phyloP scores from a whole-genome alignment of 768 basidiomycete genomes.

The Naematelia encephala region DNA sequence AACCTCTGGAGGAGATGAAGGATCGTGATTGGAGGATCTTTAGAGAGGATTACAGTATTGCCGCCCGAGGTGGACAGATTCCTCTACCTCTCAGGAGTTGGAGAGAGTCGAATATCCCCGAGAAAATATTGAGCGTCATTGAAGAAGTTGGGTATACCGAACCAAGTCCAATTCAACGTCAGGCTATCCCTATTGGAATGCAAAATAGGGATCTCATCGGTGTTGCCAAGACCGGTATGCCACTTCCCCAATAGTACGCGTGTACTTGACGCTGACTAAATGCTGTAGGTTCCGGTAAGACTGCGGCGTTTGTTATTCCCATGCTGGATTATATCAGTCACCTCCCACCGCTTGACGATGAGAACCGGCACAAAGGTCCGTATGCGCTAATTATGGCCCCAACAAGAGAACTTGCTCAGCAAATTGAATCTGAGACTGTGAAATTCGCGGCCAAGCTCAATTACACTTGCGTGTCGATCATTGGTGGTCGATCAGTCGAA shows the following conservation, averaged over 20 bases:
- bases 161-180: slow-evolving; percentile 92
- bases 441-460: slow-evolving; percentile 89
- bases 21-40: slow-evolving; percentile 99
- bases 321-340: slow-evolving; percentile 92
- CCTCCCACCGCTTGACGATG: slow-evolving; percentile 81
- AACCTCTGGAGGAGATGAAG: slow-evolving; percentile 85
- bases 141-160: slow-evolving; percentile 94
- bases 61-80: slow-evolving; percentile 88
- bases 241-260: not conserved
- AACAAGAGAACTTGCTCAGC: slow-evolving; percentile 97
- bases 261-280: not conserved
- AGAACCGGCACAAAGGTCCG: slow-evolving; percentile 89
- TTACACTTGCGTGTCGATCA: slow-evolving; percentile 93
- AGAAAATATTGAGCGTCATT: slow-evolving; percentile 73
- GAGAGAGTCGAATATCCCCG: slow-evolving; percentile 80
- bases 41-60: slow-evolving; percentile 95
- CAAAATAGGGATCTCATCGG: slow-evolving; percentile 97
- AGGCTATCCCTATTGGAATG: slow-evolving; percentile 97
- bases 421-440: slow-evolving; percentile 87
- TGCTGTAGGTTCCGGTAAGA: slow-evolving; percentile 89
- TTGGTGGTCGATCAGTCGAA: slow-evolving; percentile 93
- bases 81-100: slow-evolving; percentile 91
- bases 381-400: slow-evolving; percentile 90
- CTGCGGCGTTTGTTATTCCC: slow-evolving; percentile 95
- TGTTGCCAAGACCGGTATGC: slow-evolving; percentile 91